Base-by-base conservation (phyloP, 2,329 filamentous ascomycete species). In the Blumeria hordei region DNA sequence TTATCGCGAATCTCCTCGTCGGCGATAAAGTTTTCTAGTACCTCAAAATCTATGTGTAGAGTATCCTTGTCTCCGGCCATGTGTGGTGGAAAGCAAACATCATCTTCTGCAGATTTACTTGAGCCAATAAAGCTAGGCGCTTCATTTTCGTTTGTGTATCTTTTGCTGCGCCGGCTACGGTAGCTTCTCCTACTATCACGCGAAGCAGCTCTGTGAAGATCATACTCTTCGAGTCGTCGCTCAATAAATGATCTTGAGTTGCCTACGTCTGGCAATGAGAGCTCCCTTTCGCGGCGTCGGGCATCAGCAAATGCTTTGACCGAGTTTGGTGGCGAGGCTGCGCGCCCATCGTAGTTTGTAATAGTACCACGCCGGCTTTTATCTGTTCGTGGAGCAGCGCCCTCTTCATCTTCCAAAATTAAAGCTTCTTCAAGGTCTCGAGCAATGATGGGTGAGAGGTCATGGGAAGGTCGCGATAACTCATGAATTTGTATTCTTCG, bases 271-370 rank as follows among this genome's bases (percentile, higher is more conserved):
- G 58, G 57, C 58, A 77, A 66, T 3, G 80, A 83, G 53, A 77
- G 75, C 51, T 78, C 74, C 45, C 88, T 83, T 65, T 90, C 85
- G 57, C 88, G 82, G 57, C 87, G 85, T 53, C 87, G 83, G 55
- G 86, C 85, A 63, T 92, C 85, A 16, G 92, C 92, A 68, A 98
- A 98, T 3, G 92, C 92, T 67, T 96, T 94, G 54, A 98, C 88
- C 0, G 92, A 98, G 67, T 95, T 98, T 7, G 92, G 92, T 10
- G 90, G 90, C 6, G 92, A 96, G 1, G 78, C 71, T 0, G 85
- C 87, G 55, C 86, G 76, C 51, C 76, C 78, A 21, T 77, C 74
- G 28, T 70, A 67, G 1, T 76, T 77, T 35, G 74, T 74, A 55
- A 82, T 70, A 56, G 74, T 62, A 64, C 68, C 72, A 56, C 76